Evolutionary conservation across 768 basidiomycete species (phyloP).

Genomic region (Crucibulum laeve): DNA sequence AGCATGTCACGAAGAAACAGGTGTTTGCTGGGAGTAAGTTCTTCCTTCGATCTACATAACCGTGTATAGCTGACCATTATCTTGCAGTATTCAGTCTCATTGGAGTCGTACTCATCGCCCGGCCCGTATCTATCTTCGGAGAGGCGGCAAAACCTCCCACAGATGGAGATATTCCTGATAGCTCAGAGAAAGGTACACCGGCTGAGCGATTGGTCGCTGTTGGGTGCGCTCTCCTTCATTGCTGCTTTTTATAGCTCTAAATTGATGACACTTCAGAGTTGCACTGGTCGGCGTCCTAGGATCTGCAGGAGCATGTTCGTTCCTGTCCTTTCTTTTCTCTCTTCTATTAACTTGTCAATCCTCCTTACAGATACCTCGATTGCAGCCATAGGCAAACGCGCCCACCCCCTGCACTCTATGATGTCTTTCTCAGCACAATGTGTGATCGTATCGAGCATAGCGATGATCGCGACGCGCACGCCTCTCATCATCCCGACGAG

Average conservation of each 20-base stretch:
- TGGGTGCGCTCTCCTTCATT: constrained; percentile 41
- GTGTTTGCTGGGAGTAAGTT: constrained; percentile 43
- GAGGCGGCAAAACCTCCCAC: constrained; percentile 10
- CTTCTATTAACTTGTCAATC: no score
- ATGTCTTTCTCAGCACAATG: constrained; percentile 61
- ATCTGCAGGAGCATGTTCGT: constrained; percentile 64
- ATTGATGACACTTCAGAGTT: constrained; percentile 39
- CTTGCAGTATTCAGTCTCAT: constrained; percentile 58
- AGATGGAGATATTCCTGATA: constrained; percentile 13
- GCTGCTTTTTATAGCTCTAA: no score
- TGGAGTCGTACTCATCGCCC: constrained; percentile 79
- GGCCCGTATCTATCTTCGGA: constrained; percentile 74
- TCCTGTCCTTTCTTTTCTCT: neutral
- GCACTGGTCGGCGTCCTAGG: constrained; percentile 63
- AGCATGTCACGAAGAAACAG: constrained; percentile 51
- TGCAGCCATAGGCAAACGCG: constrained; percentile 70
- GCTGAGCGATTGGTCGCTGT: constrained; percentile 55
- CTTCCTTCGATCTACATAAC: no score
- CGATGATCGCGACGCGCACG: constrained; percentile 37
- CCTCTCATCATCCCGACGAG: constrained; percentile 41
- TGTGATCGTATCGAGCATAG: constrained; percentile 30
- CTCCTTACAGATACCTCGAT: constrained; percentile 32
- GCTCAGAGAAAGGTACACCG: constrained; percentile 21
- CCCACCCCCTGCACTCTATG: constrained; percentile 71
- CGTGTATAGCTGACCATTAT: no score